Base-by-base conservation (phyloP, 208 protist species). In the Wallacemonas collosoma region DNA sequence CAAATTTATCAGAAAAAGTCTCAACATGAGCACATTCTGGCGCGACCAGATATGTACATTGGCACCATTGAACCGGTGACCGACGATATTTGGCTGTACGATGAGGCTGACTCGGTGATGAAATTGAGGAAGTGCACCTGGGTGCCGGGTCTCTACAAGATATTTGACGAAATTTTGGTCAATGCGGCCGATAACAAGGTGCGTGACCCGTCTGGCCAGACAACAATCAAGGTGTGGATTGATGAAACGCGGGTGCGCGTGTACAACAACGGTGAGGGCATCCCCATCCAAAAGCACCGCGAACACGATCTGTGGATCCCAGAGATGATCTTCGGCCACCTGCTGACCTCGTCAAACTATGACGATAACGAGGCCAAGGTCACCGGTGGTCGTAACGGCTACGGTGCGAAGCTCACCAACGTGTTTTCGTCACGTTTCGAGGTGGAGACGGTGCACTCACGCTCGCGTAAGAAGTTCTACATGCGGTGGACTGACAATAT, bases 151-250 rank as follows among this genome's bases (percentile, higher is more conserved):
- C 86, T 99, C 8, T 99, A 98, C 79, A 99, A 99, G 91, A 99
- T 99, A 45, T 99, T 99, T 75, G 99, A 99, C 81, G 99, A 99
- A 86, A 99, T 99, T 77, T 85, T 99, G 3, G 99, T 99, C 3
- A 99, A 99, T 91, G 99, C 99, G 6, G 96, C 99, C 1, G 99
- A 99, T 86, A 99, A 99, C 85, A 98, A 98, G 68, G 96, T 99
- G 73, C 91, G 99, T 15, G 98, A 99, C 75, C 79, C 80, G 17
- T 35, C 66, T 11, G 88, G 81, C 36, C 97, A 98, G 78, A 95
- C 93, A 1, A 79, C 65, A 5, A 97, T 99, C 68, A 91, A 97
- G 60, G 98, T 99, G 4, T 90, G 87, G 71, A 99, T 99, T 78
- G 85, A 99, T 68, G 91, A 98, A 51, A 84, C 90, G 8, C 92